phyloP scores from a whole-genome alignment of 805 yeast species.

The Cyberlindnera sargentensis region DNA sequence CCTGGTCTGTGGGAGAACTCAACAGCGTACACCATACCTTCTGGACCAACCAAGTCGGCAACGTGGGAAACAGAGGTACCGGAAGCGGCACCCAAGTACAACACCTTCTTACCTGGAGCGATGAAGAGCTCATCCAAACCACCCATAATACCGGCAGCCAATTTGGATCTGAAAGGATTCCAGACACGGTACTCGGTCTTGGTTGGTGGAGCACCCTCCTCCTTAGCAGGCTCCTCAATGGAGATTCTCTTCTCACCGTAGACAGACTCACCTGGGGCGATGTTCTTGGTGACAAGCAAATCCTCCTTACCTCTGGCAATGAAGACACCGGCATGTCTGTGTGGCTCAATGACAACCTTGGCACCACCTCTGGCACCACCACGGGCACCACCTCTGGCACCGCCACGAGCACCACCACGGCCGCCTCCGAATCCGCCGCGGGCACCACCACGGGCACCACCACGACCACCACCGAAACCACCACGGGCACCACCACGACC shows the following conservation, averaged over 20 bases:
- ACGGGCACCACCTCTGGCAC: slow-evolving; percentile 63
- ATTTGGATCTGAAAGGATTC: slow-evolving; percentile 99
- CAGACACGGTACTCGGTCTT: slow-evolving; percentile 98
- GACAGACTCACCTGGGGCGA: slow-evolving; percentile 97
- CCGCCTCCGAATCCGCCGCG: slow-evolving; percentile 45
- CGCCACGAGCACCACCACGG: slow-evolving; percentile 44
- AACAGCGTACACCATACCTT: slow-evolving; percentile 97
- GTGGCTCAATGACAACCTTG: slow-evolving; percentile 96
- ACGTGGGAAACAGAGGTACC: slow-evolving; percentile 99
- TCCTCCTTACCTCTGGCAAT: slow-evolving; percentile 99
- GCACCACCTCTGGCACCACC: slow-evolving; percentile 91
- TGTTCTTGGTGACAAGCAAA: slow-evolving; percentile 91
- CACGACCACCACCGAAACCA: slow-evolving; percentile 38
- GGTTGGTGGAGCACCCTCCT: slow-evolving; percentile 83
- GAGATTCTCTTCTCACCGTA: slow-evolving; percentile 97
- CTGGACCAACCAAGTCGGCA: slow-evolving; percentile 97
- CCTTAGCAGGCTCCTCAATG: slow-evolving; percentile 87
- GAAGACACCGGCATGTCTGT: slow-evolving; percentile 97
- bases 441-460: slow-evolving; percentile 43
- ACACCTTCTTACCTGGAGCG: slow-evolving; percentile 96
- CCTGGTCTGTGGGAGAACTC: slow-evolving; percentile 99
- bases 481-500: slow-evolving; percentile 31
- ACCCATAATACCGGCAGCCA: slow-evolving; percentile 99
- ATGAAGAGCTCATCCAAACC: slow-evolving; percentile 97
- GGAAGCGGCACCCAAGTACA: slow-evolving; percentile 98